Evolutionary conservation across 768 basidiomycete genomes (phyloP).

Genomic region (Kwoniella dejecticola): DNA sequence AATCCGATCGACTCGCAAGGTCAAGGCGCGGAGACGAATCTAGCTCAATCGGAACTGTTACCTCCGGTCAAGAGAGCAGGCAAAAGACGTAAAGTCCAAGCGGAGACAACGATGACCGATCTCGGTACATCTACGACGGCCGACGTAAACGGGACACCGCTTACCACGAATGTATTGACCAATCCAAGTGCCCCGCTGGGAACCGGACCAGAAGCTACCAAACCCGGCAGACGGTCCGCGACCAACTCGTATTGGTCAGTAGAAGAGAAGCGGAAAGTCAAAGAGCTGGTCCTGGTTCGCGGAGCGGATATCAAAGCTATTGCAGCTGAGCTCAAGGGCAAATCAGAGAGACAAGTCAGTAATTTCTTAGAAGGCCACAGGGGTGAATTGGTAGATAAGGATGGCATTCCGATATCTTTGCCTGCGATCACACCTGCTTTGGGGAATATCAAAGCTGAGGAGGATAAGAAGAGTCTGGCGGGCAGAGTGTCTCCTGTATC

Average conservation of each 20-base stretch:
- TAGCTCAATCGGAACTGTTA: conserved; percentile 29
- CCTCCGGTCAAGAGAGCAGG: conserved; percentile 43
- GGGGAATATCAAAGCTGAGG: conserved; percentile 16
- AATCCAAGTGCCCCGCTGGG: neutral
- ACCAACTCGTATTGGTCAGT: conserved; percentile 65
- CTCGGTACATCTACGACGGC: conserved; percentile 1
- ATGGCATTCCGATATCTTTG: neutral
- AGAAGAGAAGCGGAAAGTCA: conserved; percentile 65
- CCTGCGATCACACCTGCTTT: neutral
- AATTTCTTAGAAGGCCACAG: conserved; percentile 52
- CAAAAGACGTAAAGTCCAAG: conserved; percentile 22
- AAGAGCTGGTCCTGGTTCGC: conserved; percentile 64
- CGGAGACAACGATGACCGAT: neutral
- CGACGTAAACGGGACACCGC: neutral
- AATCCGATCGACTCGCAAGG: neutral
- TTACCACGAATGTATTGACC: too few species aligned
- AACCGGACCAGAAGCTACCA: conserved; percentile 1
- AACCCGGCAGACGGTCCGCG: conserved; percentile 23
- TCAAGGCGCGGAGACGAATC: neutral
- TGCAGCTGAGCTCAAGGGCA: conserved; percentile 64
- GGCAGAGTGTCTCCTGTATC: conserved; percentile 2
- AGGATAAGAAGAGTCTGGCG: conserved; percentile 7
- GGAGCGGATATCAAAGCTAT: conserved; percentile 72
- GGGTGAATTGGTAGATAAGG: conserved; percentile 30
- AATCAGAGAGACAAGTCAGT: conserved; percentile 55